These are phyloP conservation scores for Takakia lepidozioides DNA, from an alignment of 225 moss, liverwort and hornwort species.

Conservation along the genomic window DNA sequence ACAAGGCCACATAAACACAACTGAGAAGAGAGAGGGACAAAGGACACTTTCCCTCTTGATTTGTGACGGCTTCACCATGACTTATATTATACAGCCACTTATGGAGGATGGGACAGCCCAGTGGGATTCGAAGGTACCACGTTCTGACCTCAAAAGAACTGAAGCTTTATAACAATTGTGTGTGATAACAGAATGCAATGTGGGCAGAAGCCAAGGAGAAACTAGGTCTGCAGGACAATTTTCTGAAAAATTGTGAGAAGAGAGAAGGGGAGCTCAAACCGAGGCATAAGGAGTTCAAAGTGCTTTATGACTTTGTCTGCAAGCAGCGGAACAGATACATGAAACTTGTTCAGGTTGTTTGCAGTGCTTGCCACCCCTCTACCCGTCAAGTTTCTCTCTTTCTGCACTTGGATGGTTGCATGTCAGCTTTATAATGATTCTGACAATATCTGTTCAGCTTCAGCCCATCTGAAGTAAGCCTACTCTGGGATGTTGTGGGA, in stretches of 20 bases:
- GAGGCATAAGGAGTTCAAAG: constrained; percentile 33
- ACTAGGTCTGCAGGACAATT: constrained; percentile 43
- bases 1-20: too few relatives aligned
- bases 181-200: constrained; percentile 25
- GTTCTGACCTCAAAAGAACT: not conserved
- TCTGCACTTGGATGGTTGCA: too few relatives aligned
- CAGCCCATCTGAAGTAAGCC: not conserved
- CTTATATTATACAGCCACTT: too few relatives aligned
- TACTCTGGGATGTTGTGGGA: not conserved
- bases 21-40: too few relatives aligned
- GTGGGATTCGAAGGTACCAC: too few relatives aligned
- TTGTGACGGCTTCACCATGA: too few relatives aligned
- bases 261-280: constrained; percentile 49
- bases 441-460: too few relatives aligned
- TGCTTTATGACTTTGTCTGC: constrained; percentile 58
- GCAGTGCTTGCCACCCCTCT: too few relatives aligned
- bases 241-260: constrained; percentile 35
- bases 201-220: constrained; percentile 55
- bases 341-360: constrained; percentile 34
- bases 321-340: constrained; percentile 70
- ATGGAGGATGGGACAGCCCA: too few relatives aligned
- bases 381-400: too few relatives aligned
- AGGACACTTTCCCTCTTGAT: too few relatives aligned
- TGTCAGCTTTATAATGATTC: too few relatives aligned
- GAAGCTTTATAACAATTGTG: not conserved